Base-by-base conservation (phyloP, 2,329 filamentous ascomycete species). In the Colletotrichum sp. region DNA sequence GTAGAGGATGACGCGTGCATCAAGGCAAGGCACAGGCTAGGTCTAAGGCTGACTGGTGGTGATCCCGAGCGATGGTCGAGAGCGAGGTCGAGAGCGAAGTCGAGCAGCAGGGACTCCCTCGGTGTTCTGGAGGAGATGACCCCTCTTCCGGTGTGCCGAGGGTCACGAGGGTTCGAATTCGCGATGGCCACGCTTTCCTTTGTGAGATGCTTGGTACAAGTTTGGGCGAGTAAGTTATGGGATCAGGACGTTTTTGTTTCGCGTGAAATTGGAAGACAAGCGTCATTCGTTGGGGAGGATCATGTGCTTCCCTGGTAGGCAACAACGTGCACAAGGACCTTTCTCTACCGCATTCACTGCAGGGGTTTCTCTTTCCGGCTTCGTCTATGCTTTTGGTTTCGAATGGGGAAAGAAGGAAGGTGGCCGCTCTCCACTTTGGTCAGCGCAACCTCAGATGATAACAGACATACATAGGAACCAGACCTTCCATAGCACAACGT, bases 331-430 rank as follows among this genome's bases (percentile, higher is more conserved):
- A 52, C n/a, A 21, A 52, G 10, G 43, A 52, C 16, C 65, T 26
- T 61, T 56, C 34, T 52, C n/a, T 52, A 52, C 12, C 43, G 18
- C 43, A 52, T 52, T 13, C 8, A 30, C 32, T 71, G 71, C 71
- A 74, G 67, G 67, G 66, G 60, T 21, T 30, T 26, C 71, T 74
- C 34, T 24, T 71, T 66, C 65, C 24, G 71, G 55, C 26, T 62
- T 72, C 69, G 30, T 48, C 28, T 28, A 67, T 64, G 55, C 6
- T 67, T 52, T 21, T 10, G 16, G 30, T 61, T 52, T 66, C 61
- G 43, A 66, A 62, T 56, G 26, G 68, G 52, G 36, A 62, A 67
- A 34, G 62, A 24, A 34, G 26, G 56, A 6, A 60, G 28, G 8
- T n/a, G 12, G 10, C n/a, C 15, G n/a, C 30, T 66, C 60, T 56